Evolutionary conservation across 352 stramenopile genomes (phyloP).

Genomic region (Pythium vanterpoolii): DNA sequence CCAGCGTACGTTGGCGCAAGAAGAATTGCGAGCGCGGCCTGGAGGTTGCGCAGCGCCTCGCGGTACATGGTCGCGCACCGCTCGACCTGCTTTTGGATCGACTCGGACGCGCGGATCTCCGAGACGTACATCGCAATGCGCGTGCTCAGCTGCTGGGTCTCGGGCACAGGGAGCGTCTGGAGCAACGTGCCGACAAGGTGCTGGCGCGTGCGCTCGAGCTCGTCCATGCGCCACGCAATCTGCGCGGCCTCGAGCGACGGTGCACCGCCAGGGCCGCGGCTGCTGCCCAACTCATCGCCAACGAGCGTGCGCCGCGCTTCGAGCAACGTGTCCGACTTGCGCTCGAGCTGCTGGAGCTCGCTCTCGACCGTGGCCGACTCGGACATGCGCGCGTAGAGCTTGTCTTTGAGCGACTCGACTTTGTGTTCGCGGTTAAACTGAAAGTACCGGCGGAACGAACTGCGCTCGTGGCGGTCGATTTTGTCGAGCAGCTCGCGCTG

Average conservation of each 20-base stretch:
- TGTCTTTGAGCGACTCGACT: slow-evolving; percentile 49
- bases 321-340: slow-evolving; percentile 46
- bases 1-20: slow-evolving; percentile 65
- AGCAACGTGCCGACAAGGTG: slow-evolving; percentile 45
- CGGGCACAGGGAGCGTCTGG: slow-evolving; percentile 37
- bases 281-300: slow-evolving; percentile 4
- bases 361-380: slow-evolving; percentile 47
- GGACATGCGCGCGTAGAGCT: slow-evolving; percentile 51
- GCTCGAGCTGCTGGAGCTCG: slow-evolving; percentile 55
- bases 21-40: slow-evolving; percentile 56
- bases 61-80: slow-evolving; percentile 53
- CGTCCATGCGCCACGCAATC: slow-evolving; percentile 34
- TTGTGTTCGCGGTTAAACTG: slow-evolving; percentile 47
- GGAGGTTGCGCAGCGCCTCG: slow-evolving; percentile 60
- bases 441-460: slow-evolving; percentile 52
- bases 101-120: slow-evolving; percentile 64
- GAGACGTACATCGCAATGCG: slow-evolving; percentile 74
- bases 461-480: slow-evolving; percentile 64
- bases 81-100: slow-evolving; percentile 68
- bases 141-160: slow-evolving; percentile 64
- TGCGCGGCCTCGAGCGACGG: slow-evolving; percentile 15
- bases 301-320: slow-evolving; percentile 43
- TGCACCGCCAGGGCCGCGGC: not conserved
- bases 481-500: slow-evolving; percentile 66
- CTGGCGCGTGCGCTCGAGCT: slow-evolving; percentile 63